phyloP scores from a whole-genome alignment of 257 asterid genomes.

The Solanum ossicruentum region DNA sequence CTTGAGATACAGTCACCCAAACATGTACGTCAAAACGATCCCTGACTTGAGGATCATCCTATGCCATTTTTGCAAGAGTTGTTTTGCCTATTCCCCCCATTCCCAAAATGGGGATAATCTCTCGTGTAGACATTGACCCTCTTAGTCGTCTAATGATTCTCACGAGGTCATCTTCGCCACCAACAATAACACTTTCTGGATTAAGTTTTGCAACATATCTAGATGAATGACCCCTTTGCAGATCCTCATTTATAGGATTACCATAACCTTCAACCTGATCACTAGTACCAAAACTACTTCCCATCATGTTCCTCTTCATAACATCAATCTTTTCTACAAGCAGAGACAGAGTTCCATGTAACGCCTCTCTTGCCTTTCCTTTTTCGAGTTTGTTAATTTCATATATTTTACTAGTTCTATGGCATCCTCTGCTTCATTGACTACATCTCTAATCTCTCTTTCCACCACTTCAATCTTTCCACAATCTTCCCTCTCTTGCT shows the following conservation, averaged over 20 bases:
- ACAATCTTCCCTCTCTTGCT: neutral
- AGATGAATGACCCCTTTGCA: neutral
- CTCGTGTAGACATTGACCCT: neutral
- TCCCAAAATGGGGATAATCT: neutral
- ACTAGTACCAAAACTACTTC: neutral
- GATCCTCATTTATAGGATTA: neutral
- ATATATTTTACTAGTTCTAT: neutral
- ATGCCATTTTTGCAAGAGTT: neutral
- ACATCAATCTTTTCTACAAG: neutral
- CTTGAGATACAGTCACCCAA: constrained; percentile 1
- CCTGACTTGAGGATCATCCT: neutral
- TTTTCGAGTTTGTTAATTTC: no score
- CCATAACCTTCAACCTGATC: neutral
- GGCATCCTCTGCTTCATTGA: neutral
- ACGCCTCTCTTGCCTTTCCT: no score
- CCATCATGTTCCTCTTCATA: neutral
- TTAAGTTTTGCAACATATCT: neutral
- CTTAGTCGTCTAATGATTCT: neutral
- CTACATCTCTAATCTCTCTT: neutral
- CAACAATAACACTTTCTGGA: neutral
- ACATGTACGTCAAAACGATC: neutral
- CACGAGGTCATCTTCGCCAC: neutral
- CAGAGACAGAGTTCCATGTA: neutral
- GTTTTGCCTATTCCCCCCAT: neutral
- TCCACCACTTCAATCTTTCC: neutral